Percentiles rank a stretch among this genome's conserved stretches.
phyloP scores from a whole-genome alignment of 108 stramenopile species.

The Craspedostauros australis region DNA sequence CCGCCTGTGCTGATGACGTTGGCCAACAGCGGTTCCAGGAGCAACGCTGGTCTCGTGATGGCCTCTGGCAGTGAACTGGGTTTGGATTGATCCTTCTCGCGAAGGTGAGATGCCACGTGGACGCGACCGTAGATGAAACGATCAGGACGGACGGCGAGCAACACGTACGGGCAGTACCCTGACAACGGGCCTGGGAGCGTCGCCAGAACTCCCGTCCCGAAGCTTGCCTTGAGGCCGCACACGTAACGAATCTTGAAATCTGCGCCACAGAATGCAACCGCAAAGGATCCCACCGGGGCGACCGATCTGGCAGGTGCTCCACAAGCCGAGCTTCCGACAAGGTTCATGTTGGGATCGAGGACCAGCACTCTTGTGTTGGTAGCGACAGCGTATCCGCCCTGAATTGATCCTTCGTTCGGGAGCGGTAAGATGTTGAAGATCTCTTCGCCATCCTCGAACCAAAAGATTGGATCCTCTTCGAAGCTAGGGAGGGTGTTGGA shows the following conservation, averaged over 20 bases:
- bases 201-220: constrained; percentile 49
- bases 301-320: constrained; percentile 33
- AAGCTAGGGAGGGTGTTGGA: constrained; percentile 26
- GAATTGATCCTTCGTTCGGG: constrained; percentile 32
- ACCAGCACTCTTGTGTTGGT: constrained; percentile 66
- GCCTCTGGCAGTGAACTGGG: constrained; percentile 46
- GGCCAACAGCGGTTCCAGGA: constrained; percentile 76
- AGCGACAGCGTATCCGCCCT: constrained; percentile 52
- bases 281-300: constrained; percentile 67
- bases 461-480: constrained; percentile 29
- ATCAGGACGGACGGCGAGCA: constrained; percentile 70
- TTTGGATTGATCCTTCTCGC: constrained; percentile 42
- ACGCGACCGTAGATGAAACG: constrained; percentile 42
- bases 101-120: constrained; percentile 42
- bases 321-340: constrained; percentile 38
- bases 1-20: constrained; percentile 72
- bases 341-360: constrained; percentile 36
- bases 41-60: constrained; percentile 54
- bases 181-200: constrained; percentile 38
- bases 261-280: constrained; percentile 57
- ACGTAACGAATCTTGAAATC: constrained; percentile 54
- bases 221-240: constrained; percentile 41
- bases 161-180: constrained; percentile 22
- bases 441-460: constrained; percentile 61
- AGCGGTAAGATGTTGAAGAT: constrained; percentile 47